Conservation (phyloP, 306 rosid genomes). For the Cicer judaicum region DNA sequence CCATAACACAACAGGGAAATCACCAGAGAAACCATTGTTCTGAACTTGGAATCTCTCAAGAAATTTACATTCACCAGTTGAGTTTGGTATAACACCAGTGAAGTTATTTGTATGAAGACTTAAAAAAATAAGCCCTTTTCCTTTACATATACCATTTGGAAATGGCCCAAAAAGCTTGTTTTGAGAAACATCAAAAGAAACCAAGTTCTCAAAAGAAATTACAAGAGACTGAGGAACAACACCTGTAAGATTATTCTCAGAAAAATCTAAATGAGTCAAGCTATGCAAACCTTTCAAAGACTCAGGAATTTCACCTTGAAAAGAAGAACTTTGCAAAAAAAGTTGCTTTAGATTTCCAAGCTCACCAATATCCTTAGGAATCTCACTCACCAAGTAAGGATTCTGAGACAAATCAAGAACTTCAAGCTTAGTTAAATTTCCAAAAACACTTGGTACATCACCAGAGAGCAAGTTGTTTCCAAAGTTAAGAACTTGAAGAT, state of each 20-base stretch:
- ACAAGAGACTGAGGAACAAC: slow-evolving; percentile 57
- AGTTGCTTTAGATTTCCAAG: slow-evolving; percentile 71
- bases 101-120: slow-evolving; percentile 77
- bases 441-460: slow-evolving; percentile 62
- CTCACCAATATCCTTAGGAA: slow-evolving; percentile 75
- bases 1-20: slow-evolving; percentile 72
- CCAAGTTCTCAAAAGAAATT: slow-evolving; percentile 76
- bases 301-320: slow-evolving; percentile 80
- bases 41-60: slow-evolving; percentile 95
- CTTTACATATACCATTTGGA: slow-evolving; percentile 73
- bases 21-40: slow-evolving; percentile 83
- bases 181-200: slow-evolving; percentile 85
- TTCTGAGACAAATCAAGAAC: slow-evolving; percentile 89
- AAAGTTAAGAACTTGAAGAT: slow-evolving; percentile 68
- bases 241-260: slow-evolving; percentile 86
- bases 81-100: slow-evolving; percentile 64
- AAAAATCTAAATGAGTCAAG: slow-evolving; percentile 75
- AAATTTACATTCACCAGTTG: slow-evolving; percentile 68
- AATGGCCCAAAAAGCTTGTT: slow-evolving; percentile 79
- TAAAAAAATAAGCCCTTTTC: slow-evolving; percentile 61
- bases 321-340: slow-evolving; percentile 75
- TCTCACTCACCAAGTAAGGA: slow-evolving; percentile 74
- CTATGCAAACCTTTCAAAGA: slow-evolving; percentile 65
- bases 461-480: slow-evolving; percentile 84
- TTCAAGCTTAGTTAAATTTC: slow-evolving; percentile 69